Percentiles rank a stretch among this genome's conserved stretches.
Evolutionary conservation across 176 grass and related monocot genomes (phyloP).

Genomic region (Miscanthus lutarioriparius): DNA sequence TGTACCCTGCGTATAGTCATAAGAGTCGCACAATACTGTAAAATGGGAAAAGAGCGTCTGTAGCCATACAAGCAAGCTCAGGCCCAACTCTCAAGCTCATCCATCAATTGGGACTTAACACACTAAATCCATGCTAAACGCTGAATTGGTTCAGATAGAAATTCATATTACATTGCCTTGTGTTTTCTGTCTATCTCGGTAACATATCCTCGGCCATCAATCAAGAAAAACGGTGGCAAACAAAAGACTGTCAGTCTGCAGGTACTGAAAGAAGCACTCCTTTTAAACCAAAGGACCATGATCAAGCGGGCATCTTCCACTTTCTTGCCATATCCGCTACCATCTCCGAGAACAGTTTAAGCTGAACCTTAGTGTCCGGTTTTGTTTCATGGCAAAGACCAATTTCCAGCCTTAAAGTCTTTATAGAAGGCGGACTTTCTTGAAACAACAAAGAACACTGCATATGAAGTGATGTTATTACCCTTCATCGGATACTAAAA

Average conservation of each 20-base stretch:
- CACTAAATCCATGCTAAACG: not conserved
- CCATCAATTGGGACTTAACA: not conserved
- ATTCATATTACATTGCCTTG: not conserved
- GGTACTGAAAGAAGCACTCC: not conserved
- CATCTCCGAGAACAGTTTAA: conserved; percentile 4
- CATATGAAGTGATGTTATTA: not conserved
- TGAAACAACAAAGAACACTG: conserved; percentile 93
- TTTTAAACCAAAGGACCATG: not conserved
- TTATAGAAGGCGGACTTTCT: conserved; percentile 77
- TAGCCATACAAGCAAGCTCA: not conserved
- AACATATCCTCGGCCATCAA: not conserved
- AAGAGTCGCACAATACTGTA: no score
- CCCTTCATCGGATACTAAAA: not conserved
- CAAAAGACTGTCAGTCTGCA: not conserved
- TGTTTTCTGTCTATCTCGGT: not conserved
- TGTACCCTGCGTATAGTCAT: not conserved
- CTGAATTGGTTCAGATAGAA: not conserved
- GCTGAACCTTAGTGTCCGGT: not conserved
- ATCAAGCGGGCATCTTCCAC: not conserved
- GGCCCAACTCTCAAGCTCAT: not conserved
- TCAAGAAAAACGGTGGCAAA: not conserved
- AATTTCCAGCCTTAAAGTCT: conserved; percentile 72
- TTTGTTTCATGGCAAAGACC: conserved; percentile 68
- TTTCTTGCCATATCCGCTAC: not conserved
- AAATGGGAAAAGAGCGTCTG: not conserved